These are phyloP conservation scores for Hordeum marinum DNA, from an alignment of 176 grass and related monocot genomes.

Conservation along the genomic window DNA sequence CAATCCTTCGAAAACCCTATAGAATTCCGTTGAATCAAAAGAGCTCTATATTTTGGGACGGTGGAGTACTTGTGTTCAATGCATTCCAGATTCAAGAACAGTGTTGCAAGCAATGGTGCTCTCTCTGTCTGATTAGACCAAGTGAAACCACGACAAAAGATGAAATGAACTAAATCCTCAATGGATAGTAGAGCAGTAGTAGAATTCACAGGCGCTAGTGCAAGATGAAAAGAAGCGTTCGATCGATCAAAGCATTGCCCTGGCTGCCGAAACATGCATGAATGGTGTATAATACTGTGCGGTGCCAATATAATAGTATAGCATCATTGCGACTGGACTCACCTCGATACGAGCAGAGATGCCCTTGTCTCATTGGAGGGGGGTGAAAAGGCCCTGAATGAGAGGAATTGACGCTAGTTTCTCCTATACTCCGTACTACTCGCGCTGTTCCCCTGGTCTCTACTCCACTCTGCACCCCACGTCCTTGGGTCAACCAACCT, in stretches of 20 bases:
- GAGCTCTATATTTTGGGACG: no score
- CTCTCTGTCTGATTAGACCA: no score
- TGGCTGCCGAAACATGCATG: neutral
- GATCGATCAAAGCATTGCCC: neutral
- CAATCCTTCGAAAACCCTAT: no score
- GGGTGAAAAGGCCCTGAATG: neutral
- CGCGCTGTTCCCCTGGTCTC: neutral
- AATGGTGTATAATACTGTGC: neutral
- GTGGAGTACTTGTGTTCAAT: no score
- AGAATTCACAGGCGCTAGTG: neutral
- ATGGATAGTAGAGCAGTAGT: neutral
- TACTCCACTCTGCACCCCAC: neutral
- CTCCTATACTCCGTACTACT: neutral
- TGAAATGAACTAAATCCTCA: neutral
- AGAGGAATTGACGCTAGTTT: neutral
- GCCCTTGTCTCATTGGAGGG: neutral
- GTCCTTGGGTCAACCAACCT: slow-evolving; percentile 14
- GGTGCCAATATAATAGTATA: neutral
- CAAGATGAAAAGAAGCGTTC: neutral
- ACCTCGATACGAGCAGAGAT: slow-evolving; percentile 4
- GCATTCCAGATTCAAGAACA: no score
- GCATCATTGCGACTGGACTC: neutral
- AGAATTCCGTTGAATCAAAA: no score
- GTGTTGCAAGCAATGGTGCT: no score
- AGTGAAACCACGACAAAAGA: neutral